A percentile compares a stretch with the other conserved stretches of the same genome.
These are phyloP conservation scores for Symbiodinium pilosum DNA, from an alignment of 73 alveolate genomes.

Conservation along the genomic window DNA sequence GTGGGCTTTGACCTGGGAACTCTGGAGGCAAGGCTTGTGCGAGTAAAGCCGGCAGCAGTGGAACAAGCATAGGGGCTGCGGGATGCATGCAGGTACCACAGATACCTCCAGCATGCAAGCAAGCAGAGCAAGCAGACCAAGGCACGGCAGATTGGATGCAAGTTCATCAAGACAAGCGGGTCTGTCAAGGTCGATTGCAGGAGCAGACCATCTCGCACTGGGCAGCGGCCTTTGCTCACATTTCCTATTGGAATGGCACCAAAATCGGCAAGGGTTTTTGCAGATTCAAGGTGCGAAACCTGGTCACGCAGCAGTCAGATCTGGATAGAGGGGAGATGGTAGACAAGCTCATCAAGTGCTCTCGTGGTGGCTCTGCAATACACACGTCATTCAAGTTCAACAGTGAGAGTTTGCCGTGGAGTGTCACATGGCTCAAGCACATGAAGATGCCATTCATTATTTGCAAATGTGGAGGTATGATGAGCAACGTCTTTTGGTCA, in stretches of 20 bases:
- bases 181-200: background rate
- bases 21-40: background rate
- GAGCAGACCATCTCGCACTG: background rate
- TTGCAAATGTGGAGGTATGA: slow-evolving; percentile 34
- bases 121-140: background rate
- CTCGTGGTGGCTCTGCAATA: background rate
- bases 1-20: background rate
- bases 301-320: slow-evolving; percentile 15
- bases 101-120: too few species aligned
- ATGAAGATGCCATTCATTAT: background rate
- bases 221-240: background rate
- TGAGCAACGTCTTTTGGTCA: slow-evolving; percentile 34
- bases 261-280: too few species aligned
- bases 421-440: background rate
- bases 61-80: too few species aligned
- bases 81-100: too few species aligned
- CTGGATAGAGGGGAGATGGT: slow-evolving; percentile 59
- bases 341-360: slow-evolving; percentile 85
- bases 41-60: background rate
- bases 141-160: background rate
- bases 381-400: background rate
- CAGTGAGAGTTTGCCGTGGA: background rate
- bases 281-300: slow-evolving; percentile 6
- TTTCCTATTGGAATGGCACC: too few species aligned
- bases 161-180: background rate